phyloP scores from a whole-genome alignment of 2,329 filamentous ascomycete species.

The Aureobasidium sp. region DNA sequence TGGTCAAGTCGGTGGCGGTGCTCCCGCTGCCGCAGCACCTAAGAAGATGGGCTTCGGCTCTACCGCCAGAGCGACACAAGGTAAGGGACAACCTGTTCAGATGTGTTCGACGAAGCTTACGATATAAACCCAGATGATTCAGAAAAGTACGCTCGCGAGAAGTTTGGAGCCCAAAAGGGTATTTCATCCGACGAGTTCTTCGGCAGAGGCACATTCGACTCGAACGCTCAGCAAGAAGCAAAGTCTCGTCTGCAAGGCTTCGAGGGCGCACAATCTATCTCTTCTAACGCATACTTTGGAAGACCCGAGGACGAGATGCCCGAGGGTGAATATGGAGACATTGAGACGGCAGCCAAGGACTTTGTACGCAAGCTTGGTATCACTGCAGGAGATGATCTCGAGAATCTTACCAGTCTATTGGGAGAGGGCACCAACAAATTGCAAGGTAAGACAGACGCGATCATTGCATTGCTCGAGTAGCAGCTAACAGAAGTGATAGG shows the following conservation, averaged over 20 bases:
- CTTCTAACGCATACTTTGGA: constrained; percentile 95
- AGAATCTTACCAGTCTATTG: constrained; percentile 75
- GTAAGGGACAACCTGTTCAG: constrained; percentile 41
- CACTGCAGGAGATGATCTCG: constrained; percentile 90
- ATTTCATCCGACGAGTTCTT: constrained; percentile 99
- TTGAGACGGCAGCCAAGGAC: constrained; percentile 91
- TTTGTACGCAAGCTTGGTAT: constrained; percentile 93
- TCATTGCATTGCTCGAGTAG: background rate
- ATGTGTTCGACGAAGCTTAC: background rate
- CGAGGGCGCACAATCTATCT: constrained; percentile 86
- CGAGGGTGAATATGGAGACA: constrained; percentile 64
- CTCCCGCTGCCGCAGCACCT: constrained; percentile 47
- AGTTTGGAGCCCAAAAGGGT: constrained; percentile 88
- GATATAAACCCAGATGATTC: constrained; percentile 51
- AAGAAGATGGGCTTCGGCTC: constrained; percentile 77
- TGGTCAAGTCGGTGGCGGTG: constrained; percentile 65
- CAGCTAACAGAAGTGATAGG: background rate
- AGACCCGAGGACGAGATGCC: constrained; percentile 71
- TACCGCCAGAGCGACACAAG: constrained; percentile 57
- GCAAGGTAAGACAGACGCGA: constrained; percentile 49
- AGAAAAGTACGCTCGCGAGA: constrained; percentile 74
- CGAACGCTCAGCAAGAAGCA: constrained; percentile 72
- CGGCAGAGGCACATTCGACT: constrained; percentile 80
- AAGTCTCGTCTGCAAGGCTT: constrained; percentile 84
- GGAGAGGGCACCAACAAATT: constrained; percentile 80